These are phyloP conservation scores for Phytophthora vignae DNA, from an alignment of 352 stramenopile genomes.

Conservation along the genomic window DNA sequence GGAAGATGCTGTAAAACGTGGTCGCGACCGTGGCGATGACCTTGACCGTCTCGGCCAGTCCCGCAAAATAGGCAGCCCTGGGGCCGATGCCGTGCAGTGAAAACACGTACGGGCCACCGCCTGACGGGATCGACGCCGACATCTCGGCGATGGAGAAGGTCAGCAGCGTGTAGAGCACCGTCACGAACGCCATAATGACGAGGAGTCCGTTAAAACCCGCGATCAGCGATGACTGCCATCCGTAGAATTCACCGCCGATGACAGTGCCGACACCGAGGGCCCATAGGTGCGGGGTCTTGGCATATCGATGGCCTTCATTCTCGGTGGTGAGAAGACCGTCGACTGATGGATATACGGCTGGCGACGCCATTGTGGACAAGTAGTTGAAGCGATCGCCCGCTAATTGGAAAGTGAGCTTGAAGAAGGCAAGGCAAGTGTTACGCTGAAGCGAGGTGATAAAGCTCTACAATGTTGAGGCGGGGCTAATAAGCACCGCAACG, in stretches of 20 bases:
- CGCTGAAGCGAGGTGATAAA: background rate
- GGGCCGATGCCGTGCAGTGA: slow-evolving; percentile 65
- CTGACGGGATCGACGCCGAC: slow-evolving; percentile 61
- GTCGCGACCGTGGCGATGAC: slow-evolving; percentile 59
- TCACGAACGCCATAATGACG: slow-evolving; percentile 66
- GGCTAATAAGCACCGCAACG: too few relatives aligned
- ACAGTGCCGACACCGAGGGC: slow-evolving; percentile 72
- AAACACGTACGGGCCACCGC: slow-evolving; percentile 78
- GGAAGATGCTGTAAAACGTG: slow-evolving; percentile 59
- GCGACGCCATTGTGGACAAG: slow-evolving; percentile 18
- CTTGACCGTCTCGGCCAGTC: slow-evolving; percentile 72
- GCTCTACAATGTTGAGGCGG: background rate
- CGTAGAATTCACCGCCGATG: slow-evolving; percentile 75
- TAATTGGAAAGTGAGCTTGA: slow-evolving; percentile 34
- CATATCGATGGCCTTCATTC: slow-evolving; percentile 55
- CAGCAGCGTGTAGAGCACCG: slow-evolving; percentile 74
- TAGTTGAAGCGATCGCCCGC: background rate
- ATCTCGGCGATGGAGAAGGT: slow-evolving; percentile 81
- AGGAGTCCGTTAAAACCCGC: slow-evolving; percentile 69
- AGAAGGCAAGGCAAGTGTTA: too few relatives aligned
- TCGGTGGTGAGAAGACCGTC: slow-evolving; percentile 18
- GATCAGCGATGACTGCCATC: slow-evolving; percentile 68
- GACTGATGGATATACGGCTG: slow-evolving; percentile 23
- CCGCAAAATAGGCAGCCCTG: slow-evolving; percentile 63
- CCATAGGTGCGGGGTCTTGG: slow-evolving; percentile 68